Base-by-base conservation (phyloP, 257 asterid species). In the Echium plantagineum region DNA sequence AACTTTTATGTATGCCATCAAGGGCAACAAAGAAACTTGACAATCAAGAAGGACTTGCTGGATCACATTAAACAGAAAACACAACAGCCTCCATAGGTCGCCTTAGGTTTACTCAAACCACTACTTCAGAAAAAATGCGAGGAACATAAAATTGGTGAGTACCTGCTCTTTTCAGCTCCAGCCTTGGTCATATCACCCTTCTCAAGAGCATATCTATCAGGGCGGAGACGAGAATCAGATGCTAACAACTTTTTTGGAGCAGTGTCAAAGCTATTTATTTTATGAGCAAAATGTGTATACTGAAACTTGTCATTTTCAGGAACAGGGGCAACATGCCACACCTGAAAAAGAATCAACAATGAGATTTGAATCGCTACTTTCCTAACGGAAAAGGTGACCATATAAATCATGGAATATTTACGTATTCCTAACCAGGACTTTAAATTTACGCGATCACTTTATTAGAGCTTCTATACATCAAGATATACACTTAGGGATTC, bases 161-260 rank as follows among this genome's bases (percentile, higher is more conserved):
- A 89, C 97, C 95, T 85, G 97, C 90, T 86, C 72, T 89, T 89
- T 60, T 79, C 87, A 35, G 86, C 64, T 68, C 95, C 90, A 66
- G 95, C 89, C 78, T 82, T 89, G 59, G 91, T 74, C 38, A 89
- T 63, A 69, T 89, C 97, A 62, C 95, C 97, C 58, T 82, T 81
- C 85, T 89, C 97, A 63, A 89, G 94, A 62, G 95, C 97, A 71
- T 72, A 76, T 68, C 95, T 76, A 74, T 86, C 95, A 63, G 95
- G 93, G 49, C 97, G 94, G 65, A 89, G 71, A 55, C 97, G 87
- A 63, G 97, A 86, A 82, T 89, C 97, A 38, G 97, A 86, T 46
- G 89, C 66, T 71, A 89, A 68, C 65, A 89, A 64, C 77, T 86
- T 86, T 83, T 76, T 81, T n/a, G 97, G 94, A 35, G 93, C 97